Evolutionary conservation across 2,329 filamentous ascomycete genomes (phyloP).

Genomic region (Pseudopyrenochaeta lycopersici): DNA sequence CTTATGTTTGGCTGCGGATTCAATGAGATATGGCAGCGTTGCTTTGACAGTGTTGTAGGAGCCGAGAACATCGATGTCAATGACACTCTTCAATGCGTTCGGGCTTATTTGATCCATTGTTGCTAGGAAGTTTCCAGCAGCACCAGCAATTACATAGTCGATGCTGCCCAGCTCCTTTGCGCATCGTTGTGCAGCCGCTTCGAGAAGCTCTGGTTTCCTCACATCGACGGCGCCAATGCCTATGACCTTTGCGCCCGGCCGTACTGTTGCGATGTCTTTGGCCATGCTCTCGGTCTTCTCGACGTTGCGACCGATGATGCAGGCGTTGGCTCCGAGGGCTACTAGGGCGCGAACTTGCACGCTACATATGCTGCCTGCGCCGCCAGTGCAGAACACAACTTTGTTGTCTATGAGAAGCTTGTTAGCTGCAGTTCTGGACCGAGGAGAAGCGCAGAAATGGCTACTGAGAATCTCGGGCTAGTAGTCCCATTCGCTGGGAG

Average conservation of each 20-base stretch:
- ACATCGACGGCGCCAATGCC: constrained; percentile 82
- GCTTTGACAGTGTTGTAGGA: constrained; percentile 96
- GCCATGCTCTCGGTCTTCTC: constrained; percentile 87
- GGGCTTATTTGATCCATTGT: constrained; percentile 81
- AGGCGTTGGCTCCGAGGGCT: constrained; percentile 89
- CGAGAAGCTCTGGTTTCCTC: constrained; percentile 69
- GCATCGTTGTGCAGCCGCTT: constrained; percentile 79
- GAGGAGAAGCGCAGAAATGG: too few species aligned
- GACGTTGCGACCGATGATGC: constrained; percentile 89
- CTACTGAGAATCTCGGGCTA: too few species aligned
- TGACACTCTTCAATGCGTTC: constrained; percentile 94
- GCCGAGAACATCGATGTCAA: constrained; percentile 94
- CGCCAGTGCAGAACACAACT: constrained; percentile 94
- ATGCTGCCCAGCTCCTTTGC: constrained; percentile 84
- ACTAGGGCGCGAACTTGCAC: constrained; percentile 93
- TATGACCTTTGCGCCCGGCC: constrained; percentile 82
- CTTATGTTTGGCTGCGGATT: constrained; percentile 72
- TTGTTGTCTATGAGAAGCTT: constrained; percentile 71
- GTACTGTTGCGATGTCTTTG: constrained; percentile 80
- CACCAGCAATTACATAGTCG: constrained; percentile 93
- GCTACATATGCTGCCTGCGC: constrained; percentile 91
- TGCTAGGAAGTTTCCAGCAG: constrained; percentile 93
- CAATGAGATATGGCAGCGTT: constrained; percentile 80
- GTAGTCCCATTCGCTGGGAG: too few species aligned
- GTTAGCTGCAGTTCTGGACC: constrained; percentile 2